These are phyloP conservation scores for Xylaria sp. DNA, from an alignment of 2,329 filamentous ascomycete genomes.

Conservation along the genomic window DNA sequence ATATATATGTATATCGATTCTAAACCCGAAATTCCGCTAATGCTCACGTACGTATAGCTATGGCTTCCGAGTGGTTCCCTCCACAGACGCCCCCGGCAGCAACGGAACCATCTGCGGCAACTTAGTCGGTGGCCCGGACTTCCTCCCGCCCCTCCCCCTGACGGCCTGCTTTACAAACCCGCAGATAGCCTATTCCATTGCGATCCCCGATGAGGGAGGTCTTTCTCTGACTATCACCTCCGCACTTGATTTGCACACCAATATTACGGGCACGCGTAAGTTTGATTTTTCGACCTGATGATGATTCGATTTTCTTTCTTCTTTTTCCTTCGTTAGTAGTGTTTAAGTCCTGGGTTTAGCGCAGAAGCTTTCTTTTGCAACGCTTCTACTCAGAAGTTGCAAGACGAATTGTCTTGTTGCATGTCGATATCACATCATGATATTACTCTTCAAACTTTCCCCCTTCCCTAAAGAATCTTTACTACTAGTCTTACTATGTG, in stretches of 20 bases:
- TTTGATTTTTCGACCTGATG: slow-evolving; percentile 1
- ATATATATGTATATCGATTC: background rate
- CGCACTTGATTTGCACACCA: slow-evolving; percentile 26
- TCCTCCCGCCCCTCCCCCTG: slow-evolving; percentile 23
- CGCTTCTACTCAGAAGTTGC: background rate
- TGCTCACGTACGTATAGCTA: slow-evolving; percentile 9
- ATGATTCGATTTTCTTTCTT: background rate
- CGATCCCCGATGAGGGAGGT: slow-evolving; percentile 27
- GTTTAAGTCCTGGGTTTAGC: background rate
- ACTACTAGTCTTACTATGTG: too few relatives aligned
- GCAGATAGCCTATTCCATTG: slow-evolving; percentile 20
- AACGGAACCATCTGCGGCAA: slow-evolving; percentile 30
- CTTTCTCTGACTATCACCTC: slow-evolving; percentile 31
- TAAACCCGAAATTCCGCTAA: slow-evolving; percentile 3
- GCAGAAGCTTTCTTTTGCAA: background rate
- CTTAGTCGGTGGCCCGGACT: slow-evolving; percentile 26
- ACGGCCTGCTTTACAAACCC: slow-evolving; percentile 27
- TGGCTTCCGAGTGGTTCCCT: slow-evolving; percentile 30
- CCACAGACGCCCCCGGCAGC: slow-evolving; percentile 25
- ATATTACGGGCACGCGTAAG: slow-evolving; percentile 33
- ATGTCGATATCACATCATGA: background rate
- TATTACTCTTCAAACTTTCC: background rate
- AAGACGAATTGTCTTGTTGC: background rate
- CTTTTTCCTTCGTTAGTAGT: background rate
- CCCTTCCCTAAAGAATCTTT: background rate